These are phyloP conservation scores for Isatis lusitanica DNA, from an alignment of 441 rosid species.

Conservation along the genomic window DNA sequence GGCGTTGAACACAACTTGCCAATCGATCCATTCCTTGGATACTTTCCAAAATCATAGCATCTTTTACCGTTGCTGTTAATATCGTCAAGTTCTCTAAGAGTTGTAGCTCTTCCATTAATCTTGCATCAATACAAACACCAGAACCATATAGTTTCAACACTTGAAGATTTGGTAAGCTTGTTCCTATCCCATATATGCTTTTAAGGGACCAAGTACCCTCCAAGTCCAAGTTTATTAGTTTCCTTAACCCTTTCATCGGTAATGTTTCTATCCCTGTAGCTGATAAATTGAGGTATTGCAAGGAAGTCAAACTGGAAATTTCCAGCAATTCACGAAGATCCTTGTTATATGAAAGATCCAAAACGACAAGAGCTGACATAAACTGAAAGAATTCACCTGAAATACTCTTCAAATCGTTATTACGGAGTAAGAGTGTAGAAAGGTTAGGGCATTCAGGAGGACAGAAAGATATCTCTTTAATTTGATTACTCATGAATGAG, in stretches of 20 bases:
- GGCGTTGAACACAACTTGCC: too few species aligned
- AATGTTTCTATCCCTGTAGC: too few species aligned
- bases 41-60: too few species aligned
- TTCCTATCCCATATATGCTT: background rate
- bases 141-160: background rate
- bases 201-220: too few species aligned
- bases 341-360: constrained; percentile 16
- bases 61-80: too few species aligned
- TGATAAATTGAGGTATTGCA: too few species aligned
- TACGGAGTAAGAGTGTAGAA: background rate
- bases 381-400: constrained; percentile 14
- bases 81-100: too few species aligned
- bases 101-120: background rate
- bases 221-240: too few species aligned
- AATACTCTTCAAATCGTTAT: background rate
- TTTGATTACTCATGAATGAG: constrained; percentile 27
- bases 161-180: background rate
- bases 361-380: constrained; percentile 24
- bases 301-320: background rate
- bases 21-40: too few species aligned
- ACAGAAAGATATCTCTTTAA: background rate
- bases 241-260: too few species aligned
- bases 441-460: background rate
- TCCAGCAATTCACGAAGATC: background rate
- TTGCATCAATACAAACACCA: background rate